Percentiles rank a stretch among this genome's conserved stretches.
These are phyloP conservation scores for Dacryopinax primogenitus DNA, from an alignment of 768 basidiomycete species.

Conservation along the genomic window DNA sequence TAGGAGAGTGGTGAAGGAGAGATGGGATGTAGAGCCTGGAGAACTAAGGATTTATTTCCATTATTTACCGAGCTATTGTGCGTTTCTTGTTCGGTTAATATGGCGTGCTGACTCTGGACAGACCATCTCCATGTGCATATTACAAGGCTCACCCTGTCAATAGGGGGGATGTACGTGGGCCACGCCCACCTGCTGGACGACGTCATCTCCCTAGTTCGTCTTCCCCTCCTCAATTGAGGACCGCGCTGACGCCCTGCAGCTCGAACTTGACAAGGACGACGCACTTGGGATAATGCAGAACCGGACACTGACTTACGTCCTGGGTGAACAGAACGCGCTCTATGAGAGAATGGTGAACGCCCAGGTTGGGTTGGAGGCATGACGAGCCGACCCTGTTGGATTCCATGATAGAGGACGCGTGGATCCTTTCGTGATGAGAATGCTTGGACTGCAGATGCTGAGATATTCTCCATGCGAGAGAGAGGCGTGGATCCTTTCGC, in stretches of 20 bases:
- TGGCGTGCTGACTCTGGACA: slow-evolving; percentile 23
- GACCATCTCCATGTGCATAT: slow-evolving; percentile 94
- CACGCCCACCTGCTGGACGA: slow-evolving; percentile 91
- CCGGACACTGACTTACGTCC: slow-evolving; percentile 67
- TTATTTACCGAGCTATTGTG: slow-evolving; percentile 94
- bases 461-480: no score
- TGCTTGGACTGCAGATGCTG: no score
- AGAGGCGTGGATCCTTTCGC: no score
- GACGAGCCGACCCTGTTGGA: neutral
- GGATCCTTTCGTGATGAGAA: no score
- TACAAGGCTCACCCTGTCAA: slow-evolving; percentile 55
- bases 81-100: slow-evolving; percentile 21
- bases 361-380: neutral
- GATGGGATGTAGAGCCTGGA: slow-evolving; percentile 53
- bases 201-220: slow-evolving; percentile 63
- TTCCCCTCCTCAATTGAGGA: neutral
- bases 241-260: slow-evolving; percentile 28
- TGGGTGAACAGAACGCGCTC: slow-evolving; percentile 72
- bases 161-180: slow-evolving; percentile 64
- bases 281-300: slow-evolving; percentile 47
- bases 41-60: slow-evolving; percentile 73
- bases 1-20: slow-evolving; percentile 38
- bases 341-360: slow-evolving; percentile 34
- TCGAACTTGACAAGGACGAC: slow-evolving; percentile 43
- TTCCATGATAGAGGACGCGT: no score